A percentile compares a stretch with the other conserved stretches of the same genome.
These are phyloP conservation scores for Phytopythium kandeliae DNA, from an alignment of 352 stramenopile species.

Conservation along the genomic window DNA sequence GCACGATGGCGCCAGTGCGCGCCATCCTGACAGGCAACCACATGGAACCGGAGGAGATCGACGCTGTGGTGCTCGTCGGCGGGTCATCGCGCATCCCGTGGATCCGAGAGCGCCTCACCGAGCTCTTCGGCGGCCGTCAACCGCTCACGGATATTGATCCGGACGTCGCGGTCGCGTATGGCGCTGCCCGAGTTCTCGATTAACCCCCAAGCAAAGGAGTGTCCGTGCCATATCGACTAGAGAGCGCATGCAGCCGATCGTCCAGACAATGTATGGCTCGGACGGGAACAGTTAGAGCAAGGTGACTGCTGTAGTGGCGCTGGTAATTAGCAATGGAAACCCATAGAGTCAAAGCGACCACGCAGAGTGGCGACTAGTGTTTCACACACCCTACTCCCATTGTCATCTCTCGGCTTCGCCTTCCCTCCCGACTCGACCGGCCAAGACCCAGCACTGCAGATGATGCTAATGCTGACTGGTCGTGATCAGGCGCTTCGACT, in stretches of 20 bases:
- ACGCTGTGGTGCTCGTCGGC: constrained; percentile 54
- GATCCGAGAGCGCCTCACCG: constrained; percentile 34
- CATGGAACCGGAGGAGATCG: constrained; percentile 45
- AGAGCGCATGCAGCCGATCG: no score
- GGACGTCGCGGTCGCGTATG: constrained; percentile 61
- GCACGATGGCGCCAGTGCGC: constrained; percentile 45
- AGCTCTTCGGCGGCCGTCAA: constrained; percentile 38
- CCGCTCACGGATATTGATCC: constrained; percentile 58
- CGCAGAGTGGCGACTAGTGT: no score
- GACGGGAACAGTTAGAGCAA: no score
- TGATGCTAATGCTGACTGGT: neutral
- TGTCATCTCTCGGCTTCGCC: no score
- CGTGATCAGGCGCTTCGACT: neutral
- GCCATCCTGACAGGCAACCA: constrained; percentile 51
- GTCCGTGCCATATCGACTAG: constrained; percentile 23
- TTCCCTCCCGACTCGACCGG: no score
- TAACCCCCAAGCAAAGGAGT: constrained; percentile 37
- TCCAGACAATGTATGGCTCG: no score
- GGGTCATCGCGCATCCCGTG: constrained; percentile 54
- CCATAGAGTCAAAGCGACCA: no score
- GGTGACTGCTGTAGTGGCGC: no score
- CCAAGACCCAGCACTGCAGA: neutral
- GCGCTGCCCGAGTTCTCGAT: constrained; percentile 47
- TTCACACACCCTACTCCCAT: no score
- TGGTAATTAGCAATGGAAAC: no score